These are phyloP conservation scores for Linnemannia schmuckeri DNA, from an alignment of 192 early-diverging fungal species.

Conservation along the genomic window DNA sequence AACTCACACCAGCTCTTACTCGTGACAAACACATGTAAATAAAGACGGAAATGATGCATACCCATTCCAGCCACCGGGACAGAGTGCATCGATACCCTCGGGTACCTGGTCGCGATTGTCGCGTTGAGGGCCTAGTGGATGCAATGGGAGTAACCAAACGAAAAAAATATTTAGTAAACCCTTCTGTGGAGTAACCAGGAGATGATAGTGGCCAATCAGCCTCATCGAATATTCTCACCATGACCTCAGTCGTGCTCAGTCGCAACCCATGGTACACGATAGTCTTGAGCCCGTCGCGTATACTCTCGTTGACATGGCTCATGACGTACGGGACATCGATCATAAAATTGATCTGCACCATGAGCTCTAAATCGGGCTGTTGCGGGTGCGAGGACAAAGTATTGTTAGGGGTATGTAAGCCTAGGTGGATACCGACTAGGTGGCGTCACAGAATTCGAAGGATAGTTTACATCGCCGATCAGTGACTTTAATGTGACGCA, in stretches of 20 bases:
- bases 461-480: constrained; percentile 33
- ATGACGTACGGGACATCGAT: constrained; percentile 40
- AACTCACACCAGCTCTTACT: too few species aligned
- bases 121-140: background rate
- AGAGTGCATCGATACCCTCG: constrained; percentile 18
- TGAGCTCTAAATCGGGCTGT: constrained; percentile 38
- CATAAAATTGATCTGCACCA: constrained; percentile 56
- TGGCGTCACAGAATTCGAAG: background rate
- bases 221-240: constrained; percentile 3
- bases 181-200: background rate
- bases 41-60: background rate
- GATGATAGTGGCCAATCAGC: background rate
- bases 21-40: background rate
- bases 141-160: background rate
- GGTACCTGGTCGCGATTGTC: background rate
- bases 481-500: constrained; percentile 35
- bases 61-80: constrained; percentile 44
- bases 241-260: background rate
- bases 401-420: background rate
- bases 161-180: background rate
- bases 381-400: too few species aligned
- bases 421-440: background rate
- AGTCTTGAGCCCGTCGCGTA: constrained; percentile 21
- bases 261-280: constrained; percentile 46
- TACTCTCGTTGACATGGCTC: constrained; percentile 16